A percentile compares a stretch with the other conserved stretches of the same genome.
phyloP scores from a whole-genome alignment of 75 land plant genomes.

The Sequoia sempervirens region DNA sequence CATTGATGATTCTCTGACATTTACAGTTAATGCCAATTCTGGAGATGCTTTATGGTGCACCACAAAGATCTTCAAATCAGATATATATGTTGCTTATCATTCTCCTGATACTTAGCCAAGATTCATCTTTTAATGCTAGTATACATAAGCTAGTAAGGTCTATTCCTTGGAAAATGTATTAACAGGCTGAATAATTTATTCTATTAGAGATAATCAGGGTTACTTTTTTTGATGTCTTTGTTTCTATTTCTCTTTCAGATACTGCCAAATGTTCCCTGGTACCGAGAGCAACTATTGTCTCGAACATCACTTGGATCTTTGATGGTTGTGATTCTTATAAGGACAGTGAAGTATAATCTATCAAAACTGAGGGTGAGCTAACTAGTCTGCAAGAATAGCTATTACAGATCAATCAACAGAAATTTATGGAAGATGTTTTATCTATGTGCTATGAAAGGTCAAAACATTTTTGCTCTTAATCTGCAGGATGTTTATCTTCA shows the following conservation, averaged over 20 bases:
- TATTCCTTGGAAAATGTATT: background rate
- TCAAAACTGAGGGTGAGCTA: conserved; percentile 65
- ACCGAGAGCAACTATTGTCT: conserved; percentile 73
- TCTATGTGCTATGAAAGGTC: background rate
- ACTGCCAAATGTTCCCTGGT: conserved; percentile 85
- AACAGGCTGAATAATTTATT: background rate
- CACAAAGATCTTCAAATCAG: conserved; percentile 70
- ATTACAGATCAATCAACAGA: background rate
- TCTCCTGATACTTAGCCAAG: conserved; percentile 86
- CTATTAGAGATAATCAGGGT: background rate
- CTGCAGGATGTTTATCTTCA: conserved; percentile 85
- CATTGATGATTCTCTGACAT: conserved; percentile 11
- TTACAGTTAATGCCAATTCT: conserved; percentile 77
- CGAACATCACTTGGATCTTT: conserved; percentile 82
- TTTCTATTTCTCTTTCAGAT: conserved; percentile 29
- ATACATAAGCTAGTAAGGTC: conserved; percentile 74
- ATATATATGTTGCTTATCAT: conserved; percentile 86
- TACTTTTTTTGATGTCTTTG: background rate
- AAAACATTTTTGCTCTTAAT: background rate
- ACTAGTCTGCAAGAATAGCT: background rate
- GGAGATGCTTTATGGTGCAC: conserved; percentile 78
- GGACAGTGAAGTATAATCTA: conserved; percentile 82
- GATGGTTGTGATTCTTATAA: conserved; percentile 76
- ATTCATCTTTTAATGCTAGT: conserved; percentile 88
- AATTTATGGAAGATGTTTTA: background rate